A percentile compares a stretch with the other conserved stretches of the same genome.
Conservation (phyloP, 2,329 filamentous ascomycete genomes). For the Sphaerulina vaccinii region DNA sequence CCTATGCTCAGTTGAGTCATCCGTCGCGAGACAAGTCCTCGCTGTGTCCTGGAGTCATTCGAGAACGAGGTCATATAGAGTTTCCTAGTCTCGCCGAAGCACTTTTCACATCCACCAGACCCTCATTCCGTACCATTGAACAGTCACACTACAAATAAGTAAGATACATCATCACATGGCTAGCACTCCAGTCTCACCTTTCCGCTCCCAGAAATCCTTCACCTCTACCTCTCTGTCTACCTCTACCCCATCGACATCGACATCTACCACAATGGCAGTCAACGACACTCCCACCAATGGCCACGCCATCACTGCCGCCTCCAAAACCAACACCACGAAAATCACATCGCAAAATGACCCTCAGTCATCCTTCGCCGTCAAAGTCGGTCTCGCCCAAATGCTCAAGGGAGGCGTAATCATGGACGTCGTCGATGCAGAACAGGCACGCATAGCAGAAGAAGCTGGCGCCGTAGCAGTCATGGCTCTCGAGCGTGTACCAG, state of each 20-base stretch:
- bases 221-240: background rate
- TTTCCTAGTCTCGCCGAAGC: constrained; percentile 8
- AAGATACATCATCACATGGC: constrained; percentile 16
- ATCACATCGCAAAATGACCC: constrained; percentile 22
- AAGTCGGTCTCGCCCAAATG: constrained; percentile 95
- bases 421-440: constrained; percentile 92
- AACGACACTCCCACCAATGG: constrained; percentile 24
- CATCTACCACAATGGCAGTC: constrained; percentile 11
- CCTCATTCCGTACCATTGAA: constrained; percentile 3
- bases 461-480: constrained; percentile 95
- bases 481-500: constrained; percentile 95
- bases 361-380: constrained; percentile 72
- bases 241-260: background rate
- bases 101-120: background rate
- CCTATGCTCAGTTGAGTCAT: background rate
- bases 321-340: constrained; percentile 24
- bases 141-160: background rate
- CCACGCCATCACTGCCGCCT: constrained; percentile 22
- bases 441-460: constrained; percentile 93
- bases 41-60: background rate
- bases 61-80: constrained; percentile 2
- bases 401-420: constrained; percentile 99
- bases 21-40: background rate
- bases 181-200: constrained; percentile 19
- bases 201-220: constrained; percentile 20